These are phyloP conservation scores for Linum usitatissimum DNA, from an alignment of 345 rosid species.

Conservation along the genomic window DNA sequence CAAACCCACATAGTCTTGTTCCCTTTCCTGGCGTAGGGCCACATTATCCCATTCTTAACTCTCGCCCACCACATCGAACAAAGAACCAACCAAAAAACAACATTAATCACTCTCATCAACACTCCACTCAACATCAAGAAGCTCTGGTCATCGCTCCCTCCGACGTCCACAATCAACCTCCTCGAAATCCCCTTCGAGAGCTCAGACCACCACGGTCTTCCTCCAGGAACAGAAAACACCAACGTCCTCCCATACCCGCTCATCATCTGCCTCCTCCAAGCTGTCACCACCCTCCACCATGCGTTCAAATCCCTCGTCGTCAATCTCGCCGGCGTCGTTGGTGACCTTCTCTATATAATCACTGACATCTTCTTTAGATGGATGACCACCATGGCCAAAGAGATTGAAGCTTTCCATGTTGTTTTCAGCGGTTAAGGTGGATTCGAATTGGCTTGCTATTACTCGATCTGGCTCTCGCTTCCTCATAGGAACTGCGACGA, in stretches of 20 bases:
- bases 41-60: conserved; percentile 61
- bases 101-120: conserved; percentile 33
- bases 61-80: conserved; percentile 48
- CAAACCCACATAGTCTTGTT: conserved; percentile 37
- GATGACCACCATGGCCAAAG: conserved; percentile 41
- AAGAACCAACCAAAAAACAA: conserved; percentile 9
- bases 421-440: conserved; percentile 39
- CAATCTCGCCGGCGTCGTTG: conserved; percentile 12
- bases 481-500: conserved; percentile 27
- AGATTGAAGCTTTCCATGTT: conserved; percentile 38
- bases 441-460: conserved; percentile 48
- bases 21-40: conserved; percentile 83
- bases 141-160: conserved; percentile 40
- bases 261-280: conserved; percentile 39
- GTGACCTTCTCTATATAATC: conserved; percentile 30
- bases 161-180: conserved; percentile 38
- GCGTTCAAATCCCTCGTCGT: conserved; percentile 29
- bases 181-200: conserved; percentile 49
- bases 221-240: conserved; percentile 51
- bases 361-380: conserved; percentile 58
- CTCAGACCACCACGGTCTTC: conserved; percentile 58
- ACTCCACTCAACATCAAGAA: conserved; percentile 54
- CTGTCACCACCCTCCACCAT: conserved; percentile 39
- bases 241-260: conserved; percentile 55
- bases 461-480: conserved; percentile 42